These are phyloP conservation scores for Populus nigra DNA, from an alignment of 345 rosid genomes.

Conservation along the genomic window DNA sequence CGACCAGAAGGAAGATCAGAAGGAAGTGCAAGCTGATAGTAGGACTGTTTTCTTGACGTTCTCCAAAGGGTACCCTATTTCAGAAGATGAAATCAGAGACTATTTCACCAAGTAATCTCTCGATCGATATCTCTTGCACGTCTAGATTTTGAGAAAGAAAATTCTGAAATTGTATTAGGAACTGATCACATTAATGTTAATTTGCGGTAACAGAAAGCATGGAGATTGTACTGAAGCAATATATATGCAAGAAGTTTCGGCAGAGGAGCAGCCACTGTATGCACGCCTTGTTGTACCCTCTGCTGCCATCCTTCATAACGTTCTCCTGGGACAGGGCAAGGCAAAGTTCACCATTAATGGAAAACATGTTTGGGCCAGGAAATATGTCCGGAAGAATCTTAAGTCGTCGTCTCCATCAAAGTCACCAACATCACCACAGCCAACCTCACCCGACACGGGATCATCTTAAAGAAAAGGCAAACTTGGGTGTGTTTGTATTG, in stretches of 20 bases:
- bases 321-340: constrained; percentile 37
- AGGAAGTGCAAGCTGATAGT: constrained; percentile 26
- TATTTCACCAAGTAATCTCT: constrained; percentile 48
- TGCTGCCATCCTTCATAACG: constrained; percentile 14
- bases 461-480: not conserved
- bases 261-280: constrained; percentile 42
- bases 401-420: constrained; percentile 5
- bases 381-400: constrained; percentile 29
- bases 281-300: constrained; percentile 51
- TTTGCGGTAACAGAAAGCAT: constrained; percentile 36
- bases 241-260: constrained; percentile 46
- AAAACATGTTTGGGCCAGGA: constrained; percentile 71
- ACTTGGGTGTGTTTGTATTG: too few relatives aligned
- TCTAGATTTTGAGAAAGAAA: not conserved
- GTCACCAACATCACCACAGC: not conserved
- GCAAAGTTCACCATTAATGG: constrained; percentile 65
- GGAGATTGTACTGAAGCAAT: constrained; percentile 54
- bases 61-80: constrained; percentile 67
- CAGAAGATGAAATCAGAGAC: constrained; percentile 48
- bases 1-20: not conserved
- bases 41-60: constrained; percentile 75
- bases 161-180: not conserved
- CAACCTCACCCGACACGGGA: not conserved
- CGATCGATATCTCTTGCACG: not conserved
- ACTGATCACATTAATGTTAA: not conserved